Conservation (phyloP, 306 rosid species). For the Abrus precatorius region DNA sequence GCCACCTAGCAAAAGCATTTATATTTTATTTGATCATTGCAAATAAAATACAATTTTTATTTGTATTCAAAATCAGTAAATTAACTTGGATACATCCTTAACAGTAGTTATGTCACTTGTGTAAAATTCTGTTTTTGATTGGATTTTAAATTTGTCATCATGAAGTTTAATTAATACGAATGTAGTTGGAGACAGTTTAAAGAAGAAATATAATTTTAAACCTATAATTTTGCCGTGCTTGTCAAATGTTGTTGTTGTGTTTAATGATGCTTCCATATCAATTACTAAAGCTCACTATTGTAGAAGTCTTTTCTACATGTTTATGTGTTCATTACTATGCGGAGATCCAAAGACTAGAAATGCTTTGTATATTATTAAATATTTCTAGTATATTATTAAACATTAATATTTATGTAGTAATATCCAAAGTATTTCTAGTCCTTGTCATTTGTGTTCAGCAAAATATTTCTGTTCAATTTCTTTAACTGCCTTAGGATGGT, state of each 20-base stretch:
- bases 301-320: constrained; percentile 8
- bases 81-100: neutral
- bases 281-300: constrained; percentile 18
- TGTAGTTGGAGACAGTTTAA: constrained; percentile 7
- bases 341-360: too few species aligned
- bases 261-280: constrained; percentile 5
- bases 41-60: neutral
- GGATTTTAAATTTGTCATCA: neutral
- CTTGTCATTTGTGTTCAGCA: too few species aligned
- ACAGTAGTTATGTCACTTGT: neutral
- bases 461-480: constrained; percentile 23
- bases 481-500: constrained; percentile 20
- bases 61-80: neutral
- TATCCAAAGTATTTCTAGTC: too few species aligned
- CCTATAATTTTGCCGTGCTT: neutral
- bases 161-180: neutral
- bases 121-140: neutral
- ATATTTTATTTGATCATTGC: neutral
- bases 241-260: constrained; percentile 1
- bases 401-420: too few species aligned
- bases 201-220: neutral
- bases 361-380: too few species aligned
- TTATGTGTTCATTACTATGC: too few species aligned
- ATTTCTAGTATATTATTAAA: too few species aligned
- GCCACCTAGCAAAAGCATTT: neutral